Percentiles rank a stretch among this genome's conserved stretches.
These are phyloP conservation scores for Pseudonectria foliicola DNA, from an alignment of 2,329 filamentous ascomycete species.

Conservation along the genomic window DNA sequence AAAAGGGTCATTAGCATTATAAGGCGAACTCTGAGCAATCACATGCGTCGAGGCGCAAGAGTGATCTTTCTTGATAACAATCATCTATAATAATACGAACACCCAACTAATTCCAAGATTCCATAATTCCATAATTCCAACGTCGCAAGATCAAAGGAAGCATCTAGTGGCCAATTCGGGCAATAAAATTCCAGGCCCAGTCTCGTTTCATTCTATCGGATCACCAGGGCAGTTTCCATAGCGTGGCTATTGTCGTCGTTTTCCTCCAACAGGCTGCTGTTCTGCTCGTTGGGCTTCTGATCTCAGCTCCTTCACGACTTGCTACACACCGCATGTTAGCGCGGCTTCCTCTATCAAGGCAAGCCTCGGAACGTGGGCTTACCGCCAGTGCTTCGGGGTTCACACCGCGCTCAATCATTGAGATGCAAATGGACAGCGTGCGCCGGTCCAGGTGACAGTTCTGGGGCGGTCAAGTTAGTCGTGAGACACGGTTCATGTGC, in stretches of 20 bases:
- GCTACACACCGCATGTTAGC: slow-evolving; percentile 28
- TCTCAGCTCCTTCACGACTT: slow-evolving; percentile 53
- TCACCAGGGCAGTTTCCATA: not conserved
- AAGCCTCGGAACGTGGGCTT: slow-evolving; percentile 29
- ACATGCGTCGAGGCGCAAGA: too few species aligned
- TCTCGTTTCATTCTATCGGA: not conserved
- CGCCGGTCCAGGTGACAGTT: slow-evolving; percentile 90
- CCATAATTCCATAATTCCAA: not conserved
- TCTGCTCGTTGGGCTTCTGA: slow-evolving; percentile 47
- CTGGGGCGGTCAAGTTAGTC: slow-evolving; percentile 37
- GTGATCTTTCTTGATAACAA: too few species aligned
- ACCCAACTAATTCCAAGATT: not conserved
- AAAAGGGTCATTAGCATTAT: too few species aligned
- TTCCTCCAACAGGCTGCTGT: slow-evolving; percentile 28
- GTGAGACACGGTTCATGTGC: not conserved
- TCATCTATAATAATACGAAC: too few species aligned
- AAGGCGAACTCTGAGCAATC: too few species aligned
- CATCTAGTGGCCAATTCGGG: too few species aligned
- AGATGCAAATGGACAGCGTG: slow-evolving; percentile 89
- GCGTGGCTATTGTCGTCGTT: slow-evolving; percentile 6
- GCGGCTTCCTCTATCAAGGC: not conserved
- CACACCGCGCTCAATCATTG: slow-evolving; percentile 93
- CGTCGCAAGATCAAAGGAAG: too few species aligned
- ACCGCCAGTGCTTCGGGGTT: slow-evolving; percentile 94
- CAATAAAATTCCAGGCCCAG: too few species aligned